Evolutionary conservation across 2,329 filamentous ascomycete species (phyloP), one percentile per base, ranked within the genome.

Genomic region (Scedosporium boydii): DNA sequence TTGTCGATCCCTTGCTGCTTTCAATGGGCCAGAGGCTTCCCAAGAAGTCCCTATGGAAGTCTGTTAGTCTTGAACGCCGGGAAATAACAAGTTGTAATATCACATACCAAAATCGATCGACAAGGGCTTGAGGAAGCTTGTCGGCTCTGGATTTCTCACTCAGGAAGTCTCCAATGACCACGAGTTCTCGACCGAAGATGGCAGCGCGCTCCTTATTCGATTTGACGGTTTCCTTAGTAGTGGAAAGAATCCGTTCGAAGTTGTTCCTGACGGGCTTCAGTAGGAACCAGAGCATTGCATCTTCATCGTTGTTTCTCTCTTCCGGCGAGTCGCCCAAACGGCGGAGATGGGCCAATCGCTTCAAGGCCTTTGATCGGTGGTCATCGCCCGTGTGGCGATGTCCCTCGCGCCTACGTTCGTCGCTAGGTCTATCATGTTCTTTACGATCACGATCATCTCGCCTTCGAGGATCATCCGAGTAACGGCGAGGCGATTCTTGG

Each of bases 131-230:
- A 42, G 76, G 72, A 10, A 74, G 72, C 59, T 72, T 69, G 34
- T 78, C 77, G 60, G 76, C 77, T 41, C 78, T 73, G 34, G 77
- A 67, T 63, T 72, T 73, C 64, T 75, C 75, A 59, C 82, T 80
- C 65, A 88, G 82, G 68, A 86, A 87, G 62, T 82, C 81, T 61
- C 86, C 86, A 70, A 88, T 85, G 4, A 79, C 79, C 51, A 86
- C 76, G 44, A 88, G 74, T 68, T 87, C 82, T 29, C 77, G 75
- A 67, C 86, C 86, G 69, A 88, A 82, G 53, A 86, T 80, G 68
- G 78, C 80, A 23, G 87, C 81, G 55, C 87, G 80, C 60, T 83
- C 80, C 66, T 87, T 85, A 68, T 83, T 82, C 29, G 82, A 84
- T 62, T 84, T 84, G 65, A 87, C 82, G 59, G 81, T 81, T 66